Conservation (phyloP, 2,329 filamentous ascomycete species). For the Bipolaris gigantea region DNA sequence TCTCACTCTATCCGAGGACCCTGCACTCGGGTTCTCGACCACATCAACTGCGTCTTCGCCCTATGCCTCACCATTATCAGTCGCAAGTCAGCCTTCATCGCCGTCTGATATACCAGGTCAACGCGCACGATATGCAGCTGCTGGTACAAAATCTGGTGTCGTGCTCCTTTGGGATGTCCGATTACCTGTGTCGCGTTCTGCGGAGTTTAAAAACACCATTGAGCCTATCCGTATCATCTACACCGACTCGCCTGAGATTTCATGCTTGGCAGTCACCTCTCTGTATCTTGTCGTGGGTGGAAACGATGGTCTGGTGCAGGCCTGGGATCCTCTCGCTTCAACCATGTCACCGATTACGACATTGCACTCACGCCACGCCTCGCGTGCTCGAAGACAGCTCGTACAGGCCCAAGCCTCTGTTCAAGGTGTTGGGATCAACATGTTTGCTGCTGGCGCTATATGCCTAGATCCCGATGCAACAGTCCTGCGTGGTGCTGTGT, state of each 20-base stretch:
- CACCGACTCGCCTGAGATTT: slow-evolving; percentile 87
- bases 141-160: slow-evolving; percentile 77
- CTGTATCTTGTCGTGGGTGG: slow-evolving; percentile 91
- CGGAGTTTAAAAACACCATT: slow-evolving; percentile 61
- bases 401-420: slow-evolving; percentile 68
- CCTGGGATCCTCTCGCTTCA: slow-evolving; percentile 94
- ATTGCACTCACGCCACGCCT: slow-evolving; percentile 80
- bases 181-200: slow-evolving; percentile 59
- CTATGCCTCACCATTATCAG: slow-evolving; percentile 57
- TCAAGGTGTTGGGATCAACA: slow-evolving; percentile 70
- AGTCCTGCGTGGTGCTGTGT: slow-evolving; percentile 79
- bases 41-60: slow-evolving; percentile 57
- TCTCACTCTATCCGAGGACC: slow-evolving; percentile 76
- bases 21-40: slow-evolving; percentile 63
- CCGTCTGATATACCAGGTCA: slow-evolving; percentile 76
- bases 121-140: slow-evolving; percentile 75
- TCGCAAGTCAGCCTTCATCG: slow-evolving; percentile 49
- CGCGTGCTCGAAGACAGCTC: slow-evolving; percentile 75
- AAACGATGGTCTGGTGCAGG: slow-evolving; percentile 91
- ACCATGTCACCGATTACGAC: slow-evolving; percentile 77
- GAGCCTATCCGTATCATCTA: slow-evolving; percentile 78
- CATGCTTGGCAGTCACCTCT: slow-evolving; percentile 78
- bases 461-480: slow-evolving; percentile 86
- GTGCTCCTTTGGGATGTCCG: slow-evolving; percentile 86
- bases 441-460: slow-evolving; percentile 81